Percentiles rank a stretch among this genome's conserved stretches.
phyloP scores from a whole-genome alignment of 352 stramenopile species.

The Globisporangium uncinulatum region DNA sequence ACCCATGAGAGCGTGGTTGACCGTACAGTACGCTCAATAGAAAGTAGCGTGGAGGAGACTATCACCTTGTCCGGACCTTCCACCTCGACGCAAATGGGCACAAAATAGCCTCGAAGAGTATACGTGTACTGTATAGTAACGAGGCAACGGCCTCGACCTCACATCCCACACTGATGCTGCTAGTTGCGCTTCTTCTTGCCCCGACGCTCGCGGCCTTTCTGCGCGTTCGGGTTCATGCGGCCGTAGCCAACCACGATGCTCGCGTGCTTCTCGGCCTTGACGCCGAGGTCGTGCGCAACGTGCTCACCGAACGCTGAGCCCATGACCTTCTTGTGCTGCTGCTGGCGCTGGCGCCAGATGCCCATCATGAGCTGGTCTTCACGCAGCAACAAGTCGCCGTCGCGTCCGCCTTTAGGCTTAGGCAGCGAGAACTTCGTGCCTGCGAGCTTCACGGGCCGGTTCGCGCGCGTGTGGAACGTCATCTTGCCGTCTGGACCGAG shows the following conservation, averaged over 20 bases:
- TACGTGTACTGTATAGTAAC: too few species aligned
- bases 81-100: too few species aligned
- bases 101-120: too few species aligned
- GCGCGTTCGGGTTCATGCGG: slow-evolving; percentile 94
- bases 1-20: slow-evolving; percentile 21
- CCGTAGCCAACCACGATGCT: slow-evolving; percentile 92
- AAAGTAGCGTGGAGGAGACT: too few species aligned
- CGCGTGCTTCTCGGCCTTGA: slow-evolving; percentile 88
- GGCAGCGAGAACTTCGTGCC: slow-evolving; percentile 98
- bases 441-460: slow-evolving; percentile 85
- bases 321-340: slow-evolving; percentile 89
- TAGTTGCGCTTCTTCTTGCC: slow-evolving; percentile 96
- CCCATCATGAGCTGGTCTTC: slow-evolving; percentile 97
- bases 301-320: slow-evolving; percentile 94
- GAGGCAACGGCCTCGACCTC: too few species aligned
- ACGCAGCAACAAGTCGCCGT: slow-evolving; percentile 95
- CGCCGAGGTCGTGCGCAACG: slow-evolving; percentile 90
- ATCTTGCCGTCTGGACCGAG: slow-evolving; percentile 91
- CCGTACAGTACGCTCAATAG: too few species aligned
- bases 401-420: slow-evolving; percentile 89
- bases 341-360: slow-evolving; percentile 94
- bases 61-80: too few species aligned
- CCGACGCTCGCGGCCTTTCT: slow-evolving; percentile 94
- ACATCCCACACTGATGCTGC: slow-evolving; percentile 5
- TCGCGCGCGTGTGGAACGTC: slow-evolving; percentile 80